Percentiles rank a stretch among this genome's conserved stretches.
Conservation (phyloP, 176 grass and related monocot species). For the Themeda triandra region DNA sequence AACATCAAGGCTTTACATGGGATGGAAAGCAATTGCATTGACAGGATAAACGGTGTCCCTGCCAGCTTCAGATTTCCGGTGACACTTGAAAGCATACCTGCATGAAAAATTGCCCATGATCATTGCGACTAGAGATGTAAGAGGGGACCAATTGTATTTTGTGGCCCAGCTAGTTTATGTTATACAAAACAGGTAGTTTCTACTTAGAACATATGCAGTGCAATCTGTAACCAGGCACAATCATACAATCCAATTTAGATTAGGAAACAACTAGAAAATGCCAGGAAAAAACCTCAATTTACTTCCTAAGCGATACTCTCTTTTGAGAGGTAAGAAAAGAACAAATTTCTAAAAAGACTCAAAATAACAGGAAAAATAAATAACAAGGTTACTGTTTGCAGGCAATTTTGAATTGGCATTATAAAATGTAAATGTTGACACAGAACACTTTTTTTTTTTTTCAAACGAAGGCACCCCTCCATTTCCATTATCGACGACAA, state of each 20-base stretch:
- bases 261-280: background rate
- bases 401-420: background rate
- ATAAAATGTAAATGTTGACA: background rate
- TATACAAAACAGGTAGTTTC: background rate
- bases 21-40: constrained; percentile 98
- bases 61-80: constrained; percentile 87
- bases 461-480: no score
- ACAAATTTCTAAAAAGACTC: background rate
- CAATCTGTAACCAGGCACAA: background rate
- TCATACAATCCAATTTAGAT: background rate
- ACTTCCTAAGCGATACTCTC: background rate
- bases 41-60: constrained; percentile 94
- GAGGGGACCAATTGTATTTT: background rate
- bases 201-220: background rate
- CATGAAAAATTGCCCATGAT: constrained; percentile 17
- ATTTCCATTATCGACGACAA: no score
- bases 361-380: background rate
- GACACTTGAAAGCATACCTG: constrained; percentile 99
- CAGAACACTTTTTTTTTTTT: no score
- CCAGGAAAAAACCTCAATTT: background rate
- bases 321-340: background rate
- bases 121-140: background rate
- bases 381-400: background rate
- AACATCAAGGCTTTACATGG: constrained; percentile 56
- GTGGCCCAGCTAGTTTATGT: background rate